Evolutionary conservation across 352 stramenopile species (phyloP).

Genomic region (Globisporangium sylvaticum): DNA sequence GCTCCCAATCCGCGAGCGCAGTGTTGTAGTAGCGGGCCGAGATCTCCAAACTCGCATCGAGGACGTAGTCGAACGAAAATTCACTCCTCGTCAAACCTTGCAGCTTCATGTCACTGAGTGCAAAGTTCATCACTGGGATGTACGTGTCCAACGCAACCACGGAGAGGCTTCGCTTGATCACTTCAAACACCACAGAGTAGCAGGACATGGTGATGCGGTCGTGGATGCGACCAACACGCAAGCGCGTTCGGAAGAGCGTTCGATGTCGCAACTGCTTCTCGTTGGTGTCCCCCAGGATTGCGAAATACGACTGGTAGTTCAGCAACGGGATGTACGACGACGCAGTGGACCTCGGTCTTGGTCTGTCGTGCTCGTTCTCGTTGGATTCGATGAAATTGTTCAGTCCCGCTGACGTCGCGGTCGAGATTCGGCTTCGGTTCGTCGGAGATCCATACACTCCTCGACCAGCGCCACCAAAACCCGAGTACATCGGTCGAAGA

Average conservation of each 20-base stretch:
- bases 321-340: constrained; percentile 55
- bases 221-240: constrained; percentile 71
- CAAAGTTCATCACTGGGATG: constrained; percentile 89
- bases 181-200: constrained; percentile 83
- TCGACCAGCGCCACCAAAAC: constrained; percentile 32
- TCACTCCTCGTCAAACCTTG: constrained; percentile 67
- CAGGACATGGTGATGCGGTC: constrained; percentile 66
- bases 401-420: constrained; percentile 52
- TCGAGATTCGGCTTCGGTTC: constrained; percentile 63
- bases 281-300: constrained; percentile 37
- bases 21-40: constrained; percentile 88
- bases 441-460: constrained; percentile 38
- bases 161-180: constrained; percentile 87
- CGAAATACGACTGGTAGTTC: constrained; percentile 73
- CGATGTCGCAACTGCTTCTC: constrained; percentile 38
- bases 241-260: constrained; percentile 56
- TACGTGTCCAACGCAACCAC: constrained; percentile 86
- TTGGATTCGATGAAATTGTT: constrained; percentile 24
- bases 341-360: constrained; percentile 36
- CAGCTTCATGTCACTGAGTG: constrained; percentile 80
- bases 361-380: constrained; percentile 26
- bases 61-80: constrained; percentile 51
- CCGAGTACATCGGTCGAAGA: constrained; percentile 60
- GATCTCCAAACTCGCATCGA: constrained; percentile 79
- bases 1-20: constrained; percentile 83